These are phyloP conservation scores for Chlorella variabilis DNA, from an alignment of 163 green algal species.

Conservation along the genomic window DNA sequence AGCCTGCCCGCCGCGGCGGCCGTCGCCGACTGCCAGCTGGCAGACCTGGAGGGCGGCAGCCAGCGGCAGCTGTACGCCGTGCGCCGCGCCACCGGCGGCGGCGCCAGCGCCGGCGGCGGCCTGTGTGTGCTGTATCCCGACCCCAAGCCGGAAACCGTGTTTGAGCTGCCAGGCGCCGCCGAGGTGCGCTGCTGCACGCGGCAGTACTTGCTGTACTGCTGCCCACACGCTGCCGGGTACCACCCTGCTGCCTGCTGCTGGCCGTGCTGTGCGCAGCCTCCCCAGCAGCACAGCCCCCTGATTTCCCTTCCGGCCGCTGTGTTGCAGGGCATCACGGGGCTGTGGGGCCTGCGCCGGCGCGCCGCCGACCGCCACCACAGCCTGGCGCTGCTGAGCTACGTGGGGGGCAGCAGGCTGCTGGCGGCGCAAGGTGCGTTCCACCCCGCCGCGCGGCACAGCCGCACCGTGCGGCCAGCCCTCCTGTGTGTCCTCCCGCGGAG, in stretches of 20 bases:
- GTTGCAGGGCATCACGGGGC: constrained; percentile 29
- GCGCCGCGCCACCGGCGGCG: not conserved
- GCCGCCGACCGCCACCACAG: constrained; percentile 25
- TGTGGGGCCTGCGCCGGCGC: constrained; percentile 23
- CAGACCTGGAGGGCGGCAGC: constrained; percentile 14
- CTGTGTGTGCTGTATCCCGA: constrained; percentile 24
- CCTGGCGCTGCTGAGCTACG: constrained; percentile 32
- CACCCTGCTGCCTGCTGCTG: too few species aligned
- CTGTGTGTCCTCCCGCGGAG: not conserved
- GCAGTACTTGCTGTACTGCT: too few species aligned
- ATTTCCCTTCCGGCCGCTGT: not conserved
- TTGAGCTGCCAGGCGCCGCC: constrained; percentile 27
- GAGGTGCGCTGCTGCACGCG: constrained; percentile 12
- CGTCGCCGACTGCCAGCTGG: constrained; percentile 19
- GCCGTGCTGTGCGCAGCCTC: too few species aligned
- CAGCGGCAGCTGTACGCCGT: constrained; percentile 19
- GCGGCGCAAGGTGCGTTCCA: constrained; percentile 15
- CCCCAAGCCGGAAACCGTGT: constrained; percentile 5
- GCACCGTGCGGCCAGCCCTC: not conserved
- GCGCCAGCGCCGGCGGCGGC: not conserved
- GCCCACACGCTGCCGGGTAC: too few species aligned
- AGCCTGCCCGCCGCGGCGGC: constrained; percentile 5
- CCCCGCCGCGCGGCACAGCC: not conserved
- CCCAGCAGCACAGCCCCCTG: too few species aligned
- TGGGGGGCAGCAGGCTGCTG: constrained; percentile 29